Evolutionary conservation across 2,329 filamentous ascomycete genomes (phyloP), one percentile per base, ranked within the genome.

Genomic region (Volutella citrinella): DNA sequence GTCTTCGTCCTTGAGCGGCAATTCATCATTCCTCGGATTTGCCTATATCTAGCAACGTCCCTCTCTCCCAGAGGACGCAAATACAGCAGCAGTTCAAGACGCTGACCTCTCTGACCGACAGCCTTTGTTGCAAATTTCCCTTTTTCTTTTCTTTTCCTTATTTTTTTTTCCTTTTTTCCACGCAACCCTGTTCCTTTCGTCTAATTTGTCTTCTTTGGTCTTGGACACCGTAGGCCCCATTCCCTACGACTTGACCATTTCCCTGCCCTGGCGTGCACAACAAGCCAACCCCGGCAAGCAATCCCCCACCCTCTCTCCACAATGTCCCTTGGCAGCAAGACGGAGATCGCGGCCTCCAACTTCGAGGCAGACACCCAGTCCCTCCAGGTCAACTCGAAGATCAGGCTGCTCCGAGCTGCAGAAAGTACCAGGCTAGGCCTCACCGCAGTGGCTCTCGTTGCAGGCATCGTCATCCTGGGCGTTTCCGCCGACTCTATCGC

Each of bases 401-500:
- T 61, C 29, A 60, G 63, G 31, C 48, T 59, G 22, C 51, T 71
- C 31, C 59, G 57, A 31, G 43, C 65, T 17, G 44, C 72, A 36
- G 67, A 78, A 40, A 61, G 57, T 28, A 60, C 63, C 28, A 66
- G 70, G 11, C 47, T 72, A 5, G 70, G 62, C 29, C 57, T 78
- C 38, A 77, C 69, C 1, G 51, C 59, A 6, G 52, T 82, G 19
- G 68, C 70, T 18, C 60, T 81, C 13, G 62, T 70, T 13, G 66
- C 69, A 33, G 69, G 70, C 36, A 50, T 80, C 45, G 68, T 65
- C 13, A 65, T 77, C 32, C 58, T 82, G 7, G 76, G 70, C 17
- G 65, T 78, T 10, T 68, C 76, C 4, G 73, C 65, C 45, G 66
- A 80, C 51, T 65, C 73, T 6, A 57, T 81, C 25, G 56, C 65